These are phyloP conservation scores for Phytophthora fragariae DNA, from an alignment of 352 stramenopile species.

Conservation along the genomic window DNA sequence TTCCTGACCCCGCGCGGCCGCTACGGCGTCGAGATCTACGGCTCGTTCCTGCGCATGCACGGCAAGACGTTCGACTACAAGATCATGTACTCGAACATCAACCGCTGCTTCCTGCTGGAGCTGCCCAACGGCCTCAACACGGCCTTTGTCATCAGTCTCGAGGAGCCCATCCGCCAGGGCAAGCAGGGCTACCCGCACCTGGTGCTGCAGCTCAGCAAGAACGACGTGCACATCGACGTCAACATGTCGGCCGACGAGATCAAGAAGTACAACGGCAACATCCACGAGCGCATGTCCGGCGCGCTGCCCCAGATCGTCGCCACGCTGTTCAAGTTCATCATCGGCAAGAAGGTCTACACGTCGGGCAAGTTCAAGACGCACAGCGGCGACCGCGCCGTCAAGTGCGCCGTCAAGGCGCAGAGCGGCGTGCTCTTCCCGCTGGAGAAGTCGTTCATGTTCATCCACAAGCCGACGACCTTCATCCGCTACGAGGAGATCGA, in stretches of 20 bases:
- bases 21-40: constrained; percentile 99
- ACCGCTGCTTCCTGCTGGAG: constrained; percentile 97
- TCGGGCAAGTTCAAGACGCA: constrained; percentile 92
- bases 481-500: constrained; percentile 99
- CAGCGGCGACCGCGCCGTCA: constrained; percentile 88
- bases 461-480: constrained; percentile 99
- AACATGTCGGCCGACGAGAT: constrained; percentile 98
- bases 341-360: constrained; percentile 97
- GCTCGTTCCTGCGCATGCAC: constrained; percentile 97
- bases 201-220: constrained; percentile 95
- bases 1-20: constrained; percentile 98
- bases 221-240: constrained; percentile 90
- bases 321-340: constrained; percentile 98
- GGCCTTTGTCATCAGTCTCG: constrained; percentile 98
- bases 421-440: constrained; percentile 97
- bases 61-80: constrained; percentile 99
- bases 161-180: constrained; percentile 98
- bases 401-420: constrained; percentile 95
- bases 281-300: constrained; percentile 96
- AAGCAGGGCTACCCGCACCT: constrained; percentile 99
- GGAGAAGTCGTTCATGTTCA: constrained; percentile 99
- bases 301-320: constrained; percentile 98
- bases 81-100: constrained; percentile 99
- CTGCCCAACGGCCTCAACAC: constrained; percentile 97
- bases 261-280: constrained; percentile 97